These are phyloP conservation scores for Helotiales sp. DNA, from an alignment of 2,329 filamentous ascomycete species.

Conservation along the genomic window DNA sequence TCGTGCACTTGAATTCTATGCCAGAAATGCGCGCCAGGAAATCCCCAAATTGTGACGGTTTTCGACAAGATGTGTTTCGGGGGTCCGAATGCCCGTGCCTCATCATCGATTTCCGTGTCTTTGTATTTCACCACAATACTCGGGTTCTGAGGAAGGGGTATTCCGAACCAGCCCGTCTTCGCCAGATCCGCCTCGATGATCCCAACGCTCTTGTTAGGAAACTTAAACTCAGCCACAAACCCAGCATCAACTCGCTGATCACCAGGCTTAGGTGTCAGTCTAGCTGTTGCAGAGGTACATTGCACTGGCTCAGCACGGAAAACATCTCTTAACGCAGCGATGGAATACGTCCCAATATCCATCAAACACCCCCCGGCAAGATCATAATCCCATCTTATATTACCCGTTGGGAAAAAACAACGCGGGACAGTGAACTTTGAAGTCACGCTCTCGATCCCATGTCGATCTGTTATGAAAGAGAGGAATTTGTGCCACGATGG, in stretches of 20 bases:
- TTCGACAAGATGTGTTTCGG: slow-evolving; percentile 27
- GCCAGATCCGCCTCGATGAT: slow-evolving; percentile 42
- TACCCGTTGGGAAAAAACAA: slow-evolving; percentile 43
- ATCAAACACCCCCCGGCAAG: slow-evolving; percentile 44
- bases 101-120: slow-evolving; percentile 53
- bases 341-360: slow-evolving; percentile 49
- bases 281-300: slow-evolving; percentile 43
- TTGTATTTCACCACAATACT: slow-evolving; percentile 48
- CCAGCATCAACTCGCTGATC: slow-evolving; percentile 45
- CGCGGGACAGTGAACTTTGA: slow-evolving; percentile 41
- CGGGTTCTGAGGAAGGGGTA: slow-evolving; percentile 39
- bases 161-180: slow-evolving; percentile 26
- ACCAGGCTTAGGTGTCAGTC: slow-evolving; percentile 37
- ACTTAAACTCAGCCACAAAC: slow-evolving; percentile 46
- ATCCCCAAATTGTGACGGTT: slow-evolving; percentile 29
- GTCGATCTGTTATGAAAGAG: slow-evolving; percentile 44
- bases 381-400: slow-evolving; percentile 52
- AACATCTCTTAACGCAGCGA: slow-evolving; percentile 47
- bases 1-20: slow-evolving; percentile 32
- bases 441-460: slow-evolving; percentile 46
- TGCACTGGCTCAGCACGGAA: slow-evolving; percentile 47
- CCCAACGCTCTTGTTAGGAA: slow-evolving; percentile 47
- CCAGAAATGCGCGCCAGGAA: slow-evolving; percentile 28
- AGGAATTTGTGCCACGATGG: slow-evolving; percentile 53
- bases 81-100: slow-evolving; percentile 48